Evolutionary conservation across 352 stramenopile species (phyloP).

Genomic region (Thalassiosira pacifica): DNA sequence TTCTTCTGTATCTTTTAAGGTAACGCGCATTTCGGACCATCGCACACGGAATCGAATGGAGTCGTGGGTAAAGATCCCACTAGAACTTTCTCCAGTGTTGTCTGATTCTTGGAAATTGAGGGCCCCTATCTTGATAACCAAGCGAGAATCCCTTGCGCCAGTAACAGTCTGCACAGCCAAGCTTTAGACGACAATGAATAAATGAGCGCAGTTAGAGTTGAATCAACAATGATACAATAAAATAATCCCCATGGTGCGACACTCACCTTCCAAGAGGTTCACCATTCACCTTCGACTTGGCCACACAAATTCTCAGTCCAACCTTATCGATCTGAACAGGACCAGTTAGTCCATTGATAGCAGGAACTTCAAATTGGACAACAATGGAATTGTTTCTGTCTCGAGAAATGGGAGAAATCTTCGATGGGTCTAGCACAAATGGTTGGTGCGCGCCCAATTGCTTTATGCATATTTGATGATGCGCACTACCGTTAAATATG

Average conservation of each 20-base stretch:
- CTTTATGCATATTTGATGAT: conserved; percentile 74
- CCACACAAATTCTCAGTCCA: conserved; percentile 78
- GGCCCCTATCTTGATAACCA: conserved; percentile 87
- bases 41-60: conserved; percentile 81
- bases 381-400: conserved; percentile 75
- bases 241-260: too few species aligned
- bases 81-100: conserved; percentile 32
- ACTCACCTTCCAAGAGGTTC: conserved; percentile 66
- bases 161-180: conserved; percentile 85
- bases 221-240: too few species aligned
- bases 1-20: conserved; percentile 81
- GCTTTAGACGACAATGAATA: too few species aligned
- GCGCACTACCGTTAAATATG: conserved; percentile 84
- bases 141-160: conserved; percentile 74
- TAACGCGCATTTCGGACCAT: conserved; percentile 84
- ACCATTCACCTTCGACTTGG: conserved; percentile 67
- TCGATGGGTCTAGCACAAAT: conserved; percentile 64
- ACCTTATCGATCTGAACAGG: conserved; percentile 80
- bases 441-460: conserved; percentile 59
- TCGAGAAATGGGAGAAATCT: conserved; percentile 67
- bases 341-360: conserved; percentile 74
- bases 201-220: too few species aligned
- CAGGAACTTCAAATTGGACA: conserved; percentile 70
- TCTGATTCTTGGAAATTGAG: conserved; percentile 70
- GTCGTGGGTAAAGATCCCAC: conserved; percentile 75